These are phyloP conservation scores for Colletotrichum tofieldiae DNA, from an alignment of 2,329 filamentous ascomycete genomes.

Conservation along the genomic window DNA sequence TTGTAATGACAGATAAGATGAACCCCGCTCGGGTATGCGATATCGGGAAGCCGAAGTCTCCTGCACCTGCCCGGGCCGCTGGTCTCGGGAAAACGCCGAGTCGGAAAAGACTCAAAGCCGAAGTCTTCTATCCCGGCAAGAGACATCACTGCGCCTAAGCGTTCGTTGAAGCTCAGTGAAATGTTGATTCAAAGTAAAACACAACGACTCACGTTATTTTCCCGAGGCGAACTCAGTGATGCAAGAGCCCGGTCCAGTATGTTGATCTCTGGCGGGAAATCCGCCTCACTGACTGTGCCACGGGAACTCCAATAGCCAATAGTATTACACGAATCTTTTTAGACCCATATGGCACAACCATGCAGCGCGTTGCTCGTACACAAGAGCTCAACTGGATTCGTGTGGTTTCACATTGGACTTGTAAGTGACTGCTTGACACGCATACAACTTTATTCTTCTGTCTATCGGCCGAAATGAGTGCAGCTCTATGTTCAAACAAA, in stretches of 20 bases:
- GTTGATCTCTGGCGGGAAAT: neutral
- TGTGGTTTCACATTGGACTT: neutral
- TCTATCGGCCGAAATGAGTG: neutral
- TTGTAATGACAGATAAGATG: constrained; percentile 5
- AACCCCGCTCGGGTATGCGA: constrained; percentile 39
- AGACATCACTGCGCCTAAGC: neutral
- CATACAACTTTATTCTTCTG: neutral
- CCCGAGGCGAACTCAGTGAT: neutral
- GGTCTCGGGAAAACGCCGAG: constrained; percentile 13
- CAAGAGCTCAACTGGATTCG: neutral
- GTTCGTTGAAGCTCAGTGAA: neutral
- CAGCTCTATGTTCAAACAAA: neutral
- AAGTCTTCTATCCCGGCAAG: neutral
- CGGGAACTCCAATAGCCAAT: neutral
- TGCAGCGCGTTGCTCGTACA: neutral
- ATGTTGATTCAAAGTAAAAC: neutral
- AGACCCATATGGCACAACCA: neutral
- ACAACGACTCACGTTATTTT: neutral
- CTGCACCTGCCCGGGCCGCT: neutral
- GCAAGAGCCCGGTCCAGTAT: neutral
- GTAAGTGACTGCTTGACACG: neutral
- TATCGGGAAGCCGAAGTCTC: constrained; percentile 20
- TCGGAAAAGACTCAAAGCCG: neutral
- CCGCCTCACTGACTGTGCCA: neutral
- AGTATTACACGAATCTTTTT: neutral